Evolutionary conservation across 805 yeast genomes (phyloP), one percentile per base, ranked within the genome.

Genomic region (Saccharomycopsis olivae): DNA sequence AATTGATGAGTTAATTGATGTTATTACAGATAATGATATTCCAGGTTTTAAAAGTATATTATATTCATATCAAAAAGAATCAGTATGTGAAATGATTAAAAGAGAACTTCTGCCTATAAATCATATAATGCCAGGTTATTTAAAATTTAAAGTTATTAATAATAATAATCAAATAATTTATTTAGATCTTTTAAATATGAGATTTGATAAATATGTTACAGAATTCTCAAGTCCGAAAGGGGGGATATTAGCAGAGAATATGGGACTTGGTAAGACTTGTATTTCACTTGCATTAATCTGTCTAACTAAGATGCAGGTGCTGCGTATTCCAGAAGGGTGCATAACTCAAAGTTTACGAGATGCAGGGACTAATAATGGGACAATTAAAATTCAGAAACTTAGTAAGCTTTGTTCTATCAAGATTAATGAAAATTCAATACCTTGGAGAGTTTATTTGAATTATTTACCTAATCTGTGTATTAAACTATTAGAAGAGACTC

Each of bases 231-330:
- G 74, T 2, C 75, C 82, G 0, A 58, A 69, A 47, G 89, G 89
- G 15, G 83, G 88, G 5, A 75, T 81, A 9, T 57, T 82, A 11
- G 87, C 87, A 1, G 92, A 82, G 56, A 88, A 79, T 64, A 81
- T 81, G 92, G 92, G 92, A 6, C 60, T 82, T 16, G 92, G 92
- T 32, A 82, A 82, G 55, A 82, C 92, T 0, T 68, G 78, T 24
- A 88, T 81, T 50, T 69, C 83, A 1, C 58, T 81, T 3, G 75
- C 87, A 1, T 53, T 83, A 32, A 64, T 79, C 1, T 69, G 79
- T 47, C 49, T 69, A 5, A 68, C 86, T 0, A 73, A 69, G 47
- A 58, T 54, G 49, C 80, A 78, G 36, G 51, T 67, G 2, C 64
- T 81, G 0, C 55, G 55, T 28, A 59, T 64, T 2, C 79, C 80